Evolutionary conservation across 495 filamentous ascomycete genomes (phyloP).

Genomic region (Penicillium steckii): DNA sequence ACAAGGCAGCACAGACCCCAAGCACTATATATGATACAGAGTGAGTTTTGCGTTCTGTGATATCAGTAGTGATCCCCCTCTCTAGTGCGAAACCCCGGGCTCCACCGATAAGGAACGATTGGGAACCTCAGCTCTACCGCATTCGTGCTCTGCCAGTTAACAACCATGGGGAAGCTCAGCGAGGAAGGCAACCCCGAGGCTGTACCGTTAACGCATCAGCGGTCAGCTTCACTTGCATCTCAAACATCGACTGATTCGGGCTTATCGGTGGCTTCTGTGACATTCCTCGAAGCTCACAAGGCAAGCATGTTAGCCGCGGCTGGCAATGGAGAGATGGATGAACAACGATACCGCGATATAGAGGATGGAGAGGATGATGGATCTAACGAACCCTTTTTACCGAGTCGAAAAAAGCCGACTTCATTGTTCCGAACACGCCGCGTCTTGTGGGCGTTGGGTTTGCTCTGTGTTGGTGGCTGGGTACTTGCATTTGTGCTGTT

Average conservation of each 20-base stretch:
- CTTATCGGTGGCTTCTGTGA: conserved; percentile 36
- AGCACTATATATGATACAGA: too few relatives aligned
- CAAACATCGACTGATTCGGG: conserved; percentile 38
- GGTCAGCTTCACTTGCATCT: conserved; percentile 30
- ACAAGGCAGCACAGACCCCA: too few relatives aligned
- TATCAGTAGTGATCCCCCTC: background rate
- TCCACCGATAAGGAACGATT: conserved; percentile 17
- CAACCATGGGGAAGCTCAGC: conserved; percentile 34
- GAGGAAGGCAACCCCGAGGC: conserved; percentile 27
- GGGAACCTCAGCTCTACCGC: conserved; percentile 4
- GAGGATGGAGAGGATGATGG: conserved; percentile 33
- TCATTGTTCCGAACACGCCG: conserved; percentile 50
- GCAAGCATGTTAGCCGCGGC: conserved; percentile 9
- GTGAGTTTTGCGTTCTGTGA: background rate
- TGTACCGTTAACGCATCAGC: conserved; percentile 25
- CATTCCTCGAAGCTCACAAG: conserved; percentile 32
- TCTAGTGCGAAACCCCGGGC: conserved; percentile 2
- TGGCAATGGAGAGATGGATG: conserved; percentile 10
- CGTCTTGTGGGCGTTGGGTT: conserved; percentile 65
- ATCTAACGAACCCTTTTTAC: conserved; percentile 29
- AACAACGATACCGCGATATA: conserved; percentile 36
- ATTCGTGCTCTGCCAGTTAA: conserved; percentile 1
- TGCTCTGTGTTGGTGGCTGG: conserved; percentile 75
- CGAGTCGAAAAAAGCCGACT: conserved; percentile 14
- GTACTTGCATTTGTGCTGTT: conserved; percentile 73